Evolutionary conservation across 2,329 filamentous ascomycete species (phyloP).

Genomic region (Claviceps quebecensis): DNA sequence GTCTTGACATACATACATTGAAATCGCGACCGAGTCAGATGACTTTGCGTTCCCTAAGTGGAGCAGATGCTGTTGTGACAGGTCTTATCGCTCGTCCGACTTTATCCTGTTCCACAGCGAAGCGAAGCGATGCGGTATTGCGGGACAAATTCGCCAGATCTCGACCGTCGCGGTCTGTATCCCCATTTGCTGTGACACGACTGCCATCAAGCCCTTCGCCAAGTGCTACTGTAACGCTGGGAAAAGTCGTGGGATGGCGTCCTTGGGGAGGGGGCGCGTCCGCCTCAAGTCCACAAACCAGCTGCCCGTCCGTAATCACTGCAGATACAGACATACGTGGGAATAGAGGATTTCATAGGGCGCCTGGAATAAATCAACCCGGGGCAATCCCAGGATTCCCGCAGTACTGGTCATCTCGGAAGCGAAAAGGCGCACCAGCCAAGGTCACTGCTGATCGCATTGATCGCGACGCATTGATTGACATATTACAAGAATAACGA

Average conservation of each 20-base stretch:
- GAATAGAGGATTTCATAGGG: constrained; percentile 30
- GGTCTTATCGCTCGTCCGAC: constrained; percentile 46
- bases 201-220: constrained; percentile 13
- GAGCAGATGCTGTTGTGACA: constrained; percentile 41
- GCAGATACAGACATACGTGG: constrained; percentile 6
- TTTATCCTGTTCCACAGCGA: constrained; percentile 31
- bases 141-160: constrained; percentile 38
- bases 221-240: constrained; percentile 18
- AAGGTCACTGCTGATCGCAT: constrained; percentile 43
- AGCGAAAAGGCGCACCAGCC: constrained; percentile 37
- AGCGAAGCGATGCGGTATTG: constrained; percentile 39
- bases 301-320: constrained; percentile 5
- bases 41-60: constrained; percentile 39
- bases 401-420: constrained; percentile 36
- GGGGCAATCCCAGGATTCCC: constrained; percentile 62
- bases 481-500: constrained; percentile 31
- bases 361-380: constrained; percentile 65
- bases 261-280: constrained; percentile 25
- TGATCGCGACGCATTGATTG: constrained; percentile 45
- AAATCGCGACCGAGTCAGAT: constrained; percentile 64
- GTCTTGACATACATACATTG: constrained; percentile 80
- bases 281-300: constrained; percentile 4
- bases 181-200: constrained; percentile 18
- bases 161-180: constrained; percentile 19
- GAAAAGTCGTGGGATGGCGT: constrained; percentile 34